A percentile compares a stretch with the other conserved stretches of the same genome.
These are phyloP conservation scores for Oryza officinalis DNA, from an alignment of 176 grass and related monocot genomes.

Conservation along the genomic window DNA sequence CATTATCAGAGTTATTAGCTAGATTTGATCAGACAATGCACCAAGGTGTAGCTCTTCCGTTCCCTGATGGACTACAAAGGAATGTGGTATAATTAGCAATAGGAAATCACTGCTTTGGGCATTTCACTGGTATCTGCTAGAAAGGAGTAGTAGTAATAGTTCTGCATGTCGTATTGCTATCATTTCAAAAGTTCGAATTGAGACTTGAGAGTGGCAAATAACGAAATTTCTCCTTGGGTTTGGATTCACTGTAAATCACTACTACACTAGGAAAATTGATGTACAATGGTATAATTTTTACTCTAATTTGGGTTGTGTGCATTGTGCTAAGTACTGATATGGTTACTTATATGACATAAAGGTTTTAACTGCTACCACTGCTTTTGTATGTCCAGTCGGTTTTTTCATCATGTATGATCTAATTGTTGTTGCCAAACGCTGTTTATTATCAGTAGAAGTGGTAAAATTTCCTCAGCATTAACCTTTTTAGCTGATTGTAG, in stretches of 20 bases:
- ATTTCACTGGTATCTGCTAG: too few species aligned
- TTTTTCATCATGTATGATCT: neutral
- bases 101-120: neutral
- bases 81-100: neutral
- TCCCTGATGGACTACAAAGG: neutral
- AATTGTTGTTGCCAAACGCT: neutral
- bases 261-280: conserved; percentile 7
- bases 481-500: neutral
- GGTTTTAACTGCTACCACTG: neutral
- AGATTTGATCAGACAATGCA: neutral
- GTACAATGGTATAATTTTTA: neutral
- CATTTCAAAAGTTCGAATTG: too few species aligned
- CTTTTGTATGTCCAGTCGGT: neutral
- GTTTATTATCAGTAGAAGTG: neutral
- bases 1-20: neutral
- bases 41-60: neutral
- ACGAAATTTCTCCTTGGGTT: neutral
- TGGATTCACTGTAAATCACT: neutral
- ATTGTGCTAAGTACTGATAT: neutral
- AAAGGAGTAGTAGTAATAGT: neutral
- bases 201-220: too few species aligned
- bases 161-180: neutral
- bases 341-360: neutral
- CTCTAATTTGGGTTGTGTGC: neutral
- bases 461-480: neutral